Base-by-base conservation (phyloP, 1,139 yeast species). In the Pichia cactophila region DNA sequence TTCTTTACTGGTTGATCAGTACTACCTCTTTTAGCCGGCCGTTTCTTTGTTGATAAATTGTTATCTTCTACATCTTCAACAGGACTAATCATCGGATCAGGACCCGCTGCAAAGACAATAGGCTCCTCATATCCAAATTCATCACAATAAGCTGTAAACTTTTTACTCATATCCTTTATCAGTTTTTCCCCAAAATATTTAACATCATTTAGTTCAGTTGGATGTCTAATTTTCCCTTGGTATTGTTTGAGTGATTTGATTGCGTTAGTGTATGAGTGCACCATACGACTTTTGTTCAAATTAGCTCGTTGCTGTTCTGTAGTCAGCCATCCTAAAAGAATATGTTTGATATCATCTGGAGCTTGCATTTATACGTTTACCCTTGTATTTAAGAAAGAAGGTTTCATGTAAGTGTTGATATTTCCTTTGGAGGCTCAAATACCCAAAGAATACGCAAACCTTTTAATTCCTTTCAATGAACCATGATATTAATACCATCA, bases 161-260 rank as follows among this genome's bases (percentile, higher is more conserved):
- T 69, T 41, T 66, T 62, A 35, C 70, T 68, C 50, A 85, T 67
- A n/a, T 62, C 56, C 4, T 59, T 61, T 41, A 82, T 78, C 11
- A 84, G 78, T 52, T 79, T 78, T n/a, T 75, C 81, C 0, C 94
- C 94, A 33, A 85, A 70, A 51, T 64, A 78, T 54, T 73, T 79
- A 43, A 85, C 68, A 60, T 69, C 70, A 20, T 66, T 63, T 46
- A 85, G 68, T 40, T 82, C 73, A 37, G 71, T 66, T 5, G 85
- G 80, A 55, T 78, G 78, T 8, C 58, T 50, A 17, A 82, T 73
- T 26, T 70, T 66, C 5, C 65, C 64, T 0, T 73, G 74, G 50
- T 71, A 70, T 16, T 67, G 63, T 41, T 68, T 63, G 40, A 84
- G 60, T 35, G 75, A 70, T 37, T 69, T 75, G 48, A 75, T 60